A percentile compares a stretch with the other conserved stretches of the same genome.
Conservation (phyloP, 805 yeast genomes). For the Candida pseudofarinosa region DNA sequence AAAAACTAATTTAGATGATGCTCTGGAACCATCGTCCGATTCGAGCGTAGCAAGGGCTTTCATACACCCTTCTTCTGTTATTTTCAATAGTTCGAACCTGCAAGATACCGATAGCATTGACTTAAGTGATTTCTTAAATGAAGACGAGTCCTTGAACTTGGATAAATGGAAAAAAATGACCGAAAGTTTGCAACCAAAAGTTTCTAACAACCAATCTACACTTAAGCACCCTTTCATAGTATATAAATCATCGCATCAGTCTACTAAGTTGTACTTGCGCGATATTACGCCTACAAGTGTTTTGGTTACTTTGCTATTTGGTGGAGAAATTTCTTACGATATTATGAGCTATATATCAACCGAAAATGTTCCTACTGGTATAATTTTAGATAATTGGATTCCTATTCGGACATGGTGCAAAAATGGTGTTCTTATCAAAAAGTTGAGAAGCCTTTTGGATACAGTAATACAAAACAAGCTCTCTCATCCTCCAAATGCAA, state of each 20-base stretch:
- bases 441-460: slow-evolving; percentile 64
- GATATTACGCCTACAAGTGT: slow-evolving; percentile 80
- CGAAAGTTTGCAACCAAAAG: slow-evolving; percentile 40
- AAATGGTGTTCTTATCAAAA: slow-evolving; percentile 79
- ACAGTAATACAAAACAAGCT: slow-evolving; percentile 60
- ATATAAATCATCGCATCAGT: slow-evolving; percentile 55
- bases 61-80: slow-evolving; percentile 79
- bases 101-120: slow-evolving; percentile 12
- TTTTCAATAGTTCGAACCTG: slow-evolving; percentile 47
- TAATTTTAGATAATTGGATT: slow-evolving; percentile 83
- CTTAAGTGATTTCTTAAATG: slow-evolving; percentile 25
- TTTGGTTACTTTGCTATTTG: slow-evolving; percentile 72
- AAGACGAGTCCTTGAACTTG: slow-evolving; percentile 39
- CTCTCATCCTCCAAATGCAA: slow-evolving; percentile 26
- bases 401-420: slow-evolving; percentile 93
- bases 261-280: slow-evolving; percentile 64
- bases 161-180: slow-evolving; percentile 25
- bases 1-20: slow-evolving; percentile 46
- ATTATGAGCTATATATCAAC: slow-evolving; percentile 35
- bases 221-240: slow-evolving; percentile 57
- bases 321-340: slow-evolving; percentile 67
- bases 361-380: slow-evolving; percentile 68
- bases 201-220: slow-evolving; percentile 11
- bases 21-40: not conserved
- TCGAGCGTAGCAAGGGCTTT: slow-evolving; percentile 53